Conservation (phyloP, 129 eudicot genomes). For the Escallonia herrerae region DNA sequence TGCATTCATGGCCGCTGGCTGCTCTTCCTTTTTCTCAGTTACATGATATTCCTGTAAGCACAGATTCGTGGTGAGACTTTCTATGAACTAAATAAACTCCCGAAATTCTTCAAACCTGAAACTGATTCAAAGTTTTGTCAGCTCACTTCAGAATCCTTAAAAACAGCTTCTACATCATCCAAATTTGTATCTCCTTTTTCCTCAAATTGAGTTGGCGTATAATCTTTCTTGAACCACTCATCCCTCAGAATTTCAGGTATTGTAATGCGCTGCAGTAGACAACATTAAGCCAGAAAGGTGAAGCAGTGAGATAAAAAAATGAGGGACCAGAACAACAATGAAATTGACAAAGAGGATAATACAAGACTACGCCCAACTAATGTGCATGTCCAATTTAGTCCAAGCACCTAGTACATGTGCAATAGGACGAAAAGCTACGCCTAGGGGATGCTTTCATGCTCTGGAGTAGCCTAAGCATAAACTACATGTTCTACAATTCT, state of each 20-base stretch:
- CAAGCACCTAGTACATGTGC: no score
- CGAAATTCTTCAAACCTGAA: background rate
- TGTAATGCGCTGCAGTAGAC: constrained; percentile 68
- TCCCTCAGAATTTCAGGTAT: constrained; percentile 75
- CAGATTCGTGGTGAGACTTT: background rate
- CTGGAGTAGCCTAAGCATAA: no score
- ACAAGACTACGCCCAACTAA: no score
- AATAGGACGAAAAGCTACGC: no score
- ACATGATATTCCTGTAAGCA: constrained; percentile 71
- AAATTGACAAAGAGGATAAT: no score
- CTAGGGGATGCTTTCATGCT: no score
- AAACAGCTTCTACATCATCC: constrained; percentile 98
- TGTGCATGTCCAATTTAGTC: no score
- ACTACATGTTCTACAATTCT: no score
- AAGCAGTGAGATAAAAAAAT: no score
- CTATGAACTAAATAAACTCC: constrained; percentile 2
- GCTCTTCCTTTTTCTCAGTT: constrained; percentile 77
- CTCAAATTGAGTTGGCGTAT: constrained; percentile 66
- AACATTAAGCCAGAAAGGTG: background rate
- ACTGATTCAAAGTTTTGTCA: background rate
- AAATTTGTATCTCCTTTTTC: constrained; percentile 75
- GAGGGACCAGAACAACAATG: no score
- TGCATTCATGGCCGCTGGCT: constrained; percentile 95
- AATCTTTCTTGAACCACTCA: constrained; percentile 87
- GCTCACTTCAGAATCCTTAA: constrained; percentile 82